Conservation (phyloP, 176 grass and related monocot species). For the Raddia guianensis region DNA sequence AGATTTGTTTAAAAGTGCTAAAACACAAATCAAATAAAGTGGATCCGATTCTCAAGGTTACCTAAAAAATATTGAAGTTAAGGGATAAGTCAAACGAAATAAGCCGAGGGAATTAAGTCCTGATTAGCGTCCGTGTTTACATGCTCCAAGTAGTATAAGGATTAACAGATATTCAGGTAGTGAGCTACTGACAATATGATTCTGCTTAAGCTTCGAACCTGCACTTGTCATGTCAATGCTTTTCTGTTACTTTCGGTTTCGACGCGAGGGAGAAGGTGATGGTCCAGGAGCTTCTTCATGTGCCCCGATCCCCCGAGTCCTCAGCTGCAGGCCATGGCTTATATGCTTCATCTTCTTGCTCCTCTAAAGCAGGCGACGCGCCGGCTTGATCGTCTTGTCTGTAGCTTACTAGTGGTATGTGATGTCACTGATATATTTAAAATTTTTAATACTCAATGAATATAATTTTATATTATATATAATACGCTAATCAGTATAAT, state of each 20-base stretch:
- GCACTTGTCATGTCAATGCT: neutral
- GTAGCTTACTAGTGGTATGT: conserved; percentile 13
- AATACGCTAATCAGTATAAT: no score
- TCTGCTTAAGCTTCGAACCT: neutral
- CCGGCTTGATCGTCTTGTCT: conserved; percentile 49
- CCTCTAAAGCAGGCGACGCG: conserved; percentile 21
- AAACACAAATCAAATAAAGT: no score
- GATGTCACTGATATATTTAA: no score
- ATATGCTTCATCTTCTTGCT: conserved; percentile 36
- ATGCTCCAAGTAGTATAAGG: neutral
- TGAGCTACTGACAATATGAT: neutral
- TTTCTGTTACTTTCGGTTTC: conserved; percentile 49
- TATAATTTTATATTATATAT: no score
- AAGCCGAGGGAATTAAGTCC: neutral
- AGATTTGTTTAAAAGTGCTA: no score
- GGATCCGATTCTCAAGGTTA: neutral
- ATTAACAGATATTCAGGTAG: neutral
- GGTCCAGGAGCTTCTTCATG: conserved; percentile 93
- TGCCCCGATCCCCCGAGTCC: conserved; percentile 46
- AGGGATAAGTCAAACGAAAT: no score
- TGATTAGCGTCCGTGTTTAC: neutral
- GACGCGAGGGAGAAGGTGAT: conserved; percentile 67
- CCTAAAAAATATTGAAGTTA: neutral
- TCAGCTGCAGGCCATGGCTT: conserved; percentile 16
- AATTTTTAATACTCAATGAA: no score